Evolutionary conservation across 257 asterid species (phyloP).

Genomic region (Rhazya stricta): DNA sequence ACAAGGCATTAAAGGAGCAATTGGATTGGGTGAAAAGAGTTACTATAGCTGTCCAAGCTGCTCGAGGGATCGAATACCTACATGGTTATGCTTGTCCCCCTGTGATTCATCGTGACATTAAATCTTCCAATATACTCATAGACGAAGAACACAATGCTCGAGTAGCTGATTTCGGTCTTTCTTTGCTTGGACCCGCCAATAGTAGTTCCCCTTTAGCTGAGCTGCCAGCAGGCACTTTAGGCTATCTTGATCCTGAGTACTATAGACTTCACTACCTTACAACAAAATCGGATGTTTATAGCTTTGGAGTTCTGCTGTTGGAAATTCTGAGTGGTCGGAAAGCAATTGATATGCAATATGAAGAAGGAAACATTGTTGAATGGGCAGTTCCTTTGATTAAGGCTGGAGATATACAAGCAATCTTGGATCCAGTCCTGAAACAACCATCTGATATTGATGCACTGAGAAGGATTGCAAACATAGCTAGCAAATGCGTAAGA

Average conservation of each 20-base stretch:
- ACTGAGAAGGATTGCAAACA: conserved; percentile 59
- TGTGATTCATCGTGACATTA: conserved; percentile 85
- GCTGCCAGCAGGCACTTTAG: conserved; percentile 86
- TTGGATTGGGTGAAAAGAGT: conserved; percentile 83
- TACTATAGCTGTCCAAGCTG: conserved; percentile 88
- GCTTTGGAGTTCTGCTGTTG: conserved; percentile 80
- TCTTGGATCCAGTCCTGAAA: conserved; percentile 61
- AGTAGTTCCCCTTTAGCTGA: conserved; percentile 90
- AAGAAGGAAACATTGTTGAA: conserved; percentile 86
- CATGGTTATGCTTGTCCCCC: conserved; percentile 98
- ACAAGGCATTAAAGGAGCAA: conserved; percentile 41
- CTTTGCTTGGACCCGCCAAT: conserved; percentile 75
- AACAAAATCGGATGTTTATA: conserved; percentile 79
- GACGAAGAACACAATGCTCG: conserved; percentile 96
- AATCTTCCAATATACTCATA: conserved; percentile 81
- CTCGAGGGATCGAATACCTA: conserved; percentile 81
- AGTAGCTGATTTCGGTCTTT: conserved; percentile 86
- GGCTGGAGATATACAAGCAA: conserved; percentile 50
- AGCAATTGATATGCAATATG: conserved; percentile 86
- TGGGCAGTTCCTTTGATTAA: conserved; percentile 93
- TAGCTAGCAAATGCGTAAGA: conserved; percentile 80
- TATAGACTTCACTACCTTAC: conserved; percentile 86
- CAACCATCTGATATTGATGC: conserved; percentile 68
- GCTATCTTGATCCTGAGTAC: conserved; percentile 91
- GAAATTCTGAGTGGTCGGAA: conserved; percentile 82